A percentile compares a stretch with the other conserved stretches of the same genome.
phyloP scores from a whole-genome alignment of 225 moss, liverwort and hornwort species.

The Pleurozium schreberi region DNA sequence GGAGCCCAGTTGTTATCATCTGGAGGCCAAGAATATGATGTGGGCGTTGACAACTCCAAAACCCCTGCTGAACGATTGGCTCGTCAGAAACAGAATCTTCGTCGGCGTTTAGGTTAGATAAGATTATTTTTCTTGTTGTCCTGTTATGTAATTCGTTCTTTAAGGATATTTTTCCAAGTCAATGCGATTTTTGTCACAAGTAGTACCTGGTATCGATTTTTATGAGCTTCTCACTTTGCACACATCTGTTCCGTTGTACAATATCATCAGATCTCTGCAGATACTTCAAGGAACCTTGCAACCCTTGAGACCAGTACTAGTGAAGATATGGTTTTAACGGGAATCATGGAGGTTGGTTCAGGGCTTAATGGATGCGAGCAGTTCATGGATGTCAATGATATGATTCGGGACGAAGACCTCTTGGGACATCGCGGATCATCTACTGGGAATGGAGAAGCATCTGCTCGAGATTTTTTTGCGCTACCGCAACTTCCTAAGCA shows the following conservation, averaged over 20 bases:
- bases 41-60: conserved; percentile 76
- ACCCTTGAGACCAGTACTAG: not conserved
- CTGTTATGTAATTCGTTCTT: not conserved
- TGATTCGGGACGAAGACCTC: conserved; percentile 88
- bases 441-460: conserved; percentile 57
- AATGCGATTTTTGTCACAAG: not conserved
- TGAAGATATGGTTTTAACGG: conserved; percentile 5
- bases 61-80: conserved; percentile 73
- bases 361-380: conserved; percentile 85
- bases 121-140: not conserved
- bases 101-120: conserved; percentile 60
- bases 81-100: conserved; percentile 74
- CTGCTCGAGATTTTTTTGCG: conserved; percentile 26
- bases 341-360: conserved; percentile 23
- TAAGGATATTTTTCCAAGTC: not conserved
- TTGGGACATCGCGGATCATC: conserved; percentile 33
- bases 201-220: not conserved
- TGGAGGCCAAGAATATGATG: conserved; percentile 91
- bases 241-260: not conserved
- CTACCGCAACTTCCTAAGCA: conserved; percentile 47
- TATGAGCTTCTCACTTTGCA: not conserved
- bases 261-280: not conserved
- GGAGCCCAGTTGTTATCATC: conserved; percentile 88
- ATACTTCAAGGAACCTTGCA: not conserved
- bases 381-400: conserved; percentile 92